Base-by-base conservation (phyloP, 2,329 filamentous ascomycete genomes). In the Neopestalotiopsis sp. region DNA sequence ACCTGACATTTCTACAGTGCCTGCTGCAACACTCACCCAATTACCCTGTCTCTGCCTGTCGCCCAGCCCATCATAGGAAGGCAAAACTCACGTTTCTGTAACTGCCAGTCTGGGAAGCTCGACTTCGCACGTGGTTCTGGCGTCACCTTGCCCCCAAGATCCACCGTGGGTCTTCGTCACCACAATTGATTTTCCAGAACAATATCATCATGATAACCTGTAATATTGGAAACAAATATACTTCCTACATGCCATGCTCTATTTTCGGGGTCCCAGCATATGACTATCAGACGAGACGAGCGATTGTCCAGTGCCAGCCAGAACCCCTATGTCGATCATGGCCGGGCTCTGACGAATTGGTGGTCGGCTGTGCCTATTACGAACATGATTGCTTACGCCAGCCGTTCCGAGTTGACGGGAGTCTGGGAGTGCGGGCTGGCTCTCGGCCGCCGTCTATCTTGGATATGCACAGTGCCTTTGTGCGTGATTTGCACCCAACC, bases 81-180 rank as follows among this genome's bases (percentile, higher is more conserved):
- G 45, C 17, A 53, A n/a, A 66, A 45, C 24, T 45, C n/a, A 12
- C 24, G 40, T 40, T 30, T 65, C 30, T 53, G 42, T n/a, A 61
- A 56, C 57, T 67, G 65, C 65, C 65, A 38, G 65, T 57, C 58
- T 53, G 65, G 65, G 65, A 59, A 67, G 65, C 58, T 67, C 56
- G 40, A 61, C 7, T 61, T 30, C 34, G 63, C 63, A 66, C 63
- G 63, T 66, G 53, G 38, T 45, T 40, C 14, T 57, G 34, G 49
- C 63, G 28, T 40, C 45, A 49, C 53, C 7, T 66, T 64, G n/a
- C 30, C 42, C 28, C 61, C 10, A 6, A 38, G 59, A 62, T 34
- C 59, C 32, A 34, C 30, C 59, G 34, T 59, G 45, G 30, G 30
- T 59, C 57, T 30, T 3, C 57, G 28, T 59, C 28, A 59, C 30